These are phyloP conservation scores for Elasticomyces elasticus DNA, from an alignment of 495 filamentous ascomycete species.

Conservation along the genomic window DNA sequence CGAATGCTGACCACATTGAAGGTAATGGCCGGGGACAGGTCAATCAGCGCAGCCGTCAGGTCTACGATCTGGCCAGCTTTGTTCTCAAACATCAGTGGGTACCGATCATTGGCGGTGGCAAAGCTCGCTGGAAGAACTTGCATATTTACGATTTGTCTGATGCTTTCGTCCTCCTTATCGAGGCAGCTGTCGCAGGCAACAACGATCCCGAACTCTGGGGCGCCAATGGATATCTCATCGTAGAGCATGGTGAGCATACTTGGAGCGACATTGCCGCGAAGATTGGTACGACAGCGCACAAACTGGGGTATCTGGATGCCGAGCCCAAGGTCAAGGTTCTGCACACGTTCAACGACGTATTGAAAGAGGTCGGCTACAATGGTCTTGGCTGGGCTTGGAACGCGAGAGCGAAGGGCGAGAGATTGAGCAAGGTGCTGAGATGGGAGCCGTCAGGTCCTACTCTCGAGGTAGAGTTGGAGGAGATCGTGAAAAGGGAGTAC, in stretches of 20 bases:
- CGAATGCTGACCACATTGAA: not conserved
- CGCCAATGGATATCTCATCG: constrained; percentile 63
- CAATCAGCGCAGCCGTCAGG: constrained; percentile 57
- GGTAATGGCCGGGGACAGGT: constrained; percentile 46
- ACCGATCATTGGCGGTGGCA: constrained; percentile 52
- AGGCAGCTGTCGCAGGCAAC: constrained; percentile 50
- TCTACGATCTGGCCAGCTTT: constrained; percentile 43
- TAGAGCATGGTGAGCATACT: constrained; percentile 56
- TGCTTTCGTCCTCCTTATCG: constrained; percentile 53
- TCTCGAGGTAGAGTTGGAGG: not conserved
- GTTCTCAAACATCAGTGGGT: constrained; percentile 52
- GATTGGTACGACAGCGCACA: constrained; percentile 49
- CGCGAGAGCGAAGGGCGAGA: constrained; percentile 43
- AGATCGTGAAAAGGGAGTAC: not conserved
- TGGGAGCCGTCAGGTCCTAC: constrained; percentile 43
- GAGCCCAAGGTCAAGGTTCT: constrained; percentile 23
- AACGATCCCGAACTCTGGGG: constrained; percentile 56
- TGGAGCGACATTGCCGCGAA: constrained; percentile 58
- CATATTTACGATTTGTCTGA: constrained; percentile 61
- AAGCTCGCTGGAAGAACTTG: constrained; percentile 62
- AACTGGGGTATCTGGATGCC: constrained; percentile 50
- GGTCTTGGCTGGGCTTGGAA: constrained; percentile 42
- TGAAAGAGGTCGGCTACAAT: constrained; percentile 11
- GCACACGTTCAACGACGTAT: not conserved
- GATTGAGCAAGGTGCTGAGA: constrained; percentile 49